A percentile compares a stretch with the other conserved stretches of the same genome.
Evolutionary conservation across 768 basidiomycete genomes (phyloP).

Genomic region (Boletellus ananas): DNA sequence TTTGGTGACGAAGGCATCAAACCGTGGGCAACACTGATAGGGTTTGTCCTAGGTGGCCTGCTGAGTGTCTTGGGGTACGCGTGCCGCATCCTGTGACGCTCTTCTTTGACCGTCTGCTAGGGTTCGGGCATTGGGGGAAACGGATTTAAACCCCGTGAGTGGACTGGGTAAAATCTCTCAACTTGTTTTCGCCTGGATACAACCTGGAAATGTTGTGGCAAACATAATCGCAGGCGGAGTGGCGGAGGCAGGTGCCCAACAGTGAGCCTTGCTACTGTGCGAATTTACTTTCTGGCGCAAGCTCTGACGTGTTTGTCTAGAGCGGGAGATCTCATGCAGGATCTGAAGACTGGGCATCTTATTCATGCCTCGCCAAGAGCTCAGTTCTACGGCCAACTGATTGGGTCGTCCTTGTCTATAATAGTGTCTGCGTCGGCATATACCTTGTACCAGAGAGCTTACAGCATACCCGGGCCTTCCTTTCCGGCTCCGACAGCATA

Average conservation of each 20-base stretch:
- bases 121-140: conserved; percentile 93
- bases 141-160: conserved; percentile 89
- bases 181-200: conserved; percentile 89
- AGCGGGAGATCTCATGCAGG: conserved; percentile 98
- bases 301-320: conserved; percentile 35
- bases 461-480: conserved; percentile 87
- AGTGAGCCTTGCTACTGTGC: conserved; percentile 43
- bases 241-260: conserved; percentile 93
- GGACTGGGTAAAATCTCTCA: conserved; percentile 95
- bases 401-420: conserved; percentile 86
- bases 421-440: conserved; percentile 87
- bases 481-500: conserved; percentile 96
- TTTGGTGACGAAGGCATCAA: conserved; percentile 91
- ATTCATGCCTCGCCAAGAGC: conserved; percentile 87
- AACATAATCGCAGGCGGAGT: conserved; percentile 97
- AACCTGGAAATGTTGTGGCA: conserved; percentile 94
- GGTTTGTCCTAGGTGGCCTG: conserved; percentile 77
- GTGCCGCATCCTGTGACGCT: not conserved
- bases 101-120: conserved; percentile 35
- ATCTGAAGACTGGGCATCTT: conserved; percentile 95
- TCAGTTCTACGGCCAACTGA: conserved; percentile 91
- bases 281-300: not conserved
- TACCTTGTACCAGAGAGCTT: conserved; percentile 81
- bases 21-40: conserved; percentile 90
- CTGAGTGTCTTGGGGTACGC: conserved; percentile 84